Conservation (phyloP, 78 protist genomes). For the Emiliania huxleyi region DNA sequence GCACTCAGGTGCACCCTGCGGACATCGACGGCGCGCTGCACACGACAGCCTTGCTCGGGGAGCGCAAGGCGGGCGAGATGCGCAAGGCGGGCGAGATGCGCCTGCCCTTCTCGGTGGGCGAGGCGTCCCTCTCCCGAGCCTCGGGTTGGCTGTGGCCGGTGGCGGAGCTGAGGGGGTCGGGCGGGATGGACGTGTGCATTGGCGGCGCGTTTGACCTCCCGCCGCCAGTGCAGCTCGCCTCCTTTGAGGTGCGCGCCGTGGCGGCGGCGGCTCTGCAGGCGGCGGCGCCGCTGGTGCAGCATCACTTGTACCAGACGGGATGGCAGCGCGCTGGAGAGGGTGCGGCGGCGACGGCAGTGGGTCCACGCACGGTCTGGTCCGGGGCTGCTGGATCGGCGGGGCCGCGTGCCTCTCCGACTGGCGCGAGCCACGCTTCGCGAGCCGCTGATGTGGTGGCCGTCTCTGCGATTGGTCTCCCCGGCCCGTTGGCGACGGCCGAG, state of each 20-base stretch:
- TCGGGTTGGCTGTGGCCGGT: neutral
- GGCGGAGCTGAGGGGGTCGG: neutral
- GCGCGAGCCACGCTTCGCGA: too few species aligned
- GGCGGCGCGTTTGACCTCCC: neutral
- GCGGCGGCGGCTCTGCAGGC: neutral
- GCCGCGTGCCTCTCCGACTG: too few species aligned
- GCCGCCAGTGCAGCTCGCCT: neutral
- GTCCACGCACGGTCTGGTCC: too few species aligned
- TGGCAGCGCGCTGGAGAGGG: too few species aligned
- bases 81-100: neutral
- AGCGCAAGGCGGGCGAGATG: neutral
- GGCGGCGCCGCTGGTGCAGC: neutral
- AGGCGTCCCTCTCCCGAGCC: neutral
- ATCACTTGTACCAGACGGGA: neutral
- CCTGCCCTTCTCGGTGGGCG: neutral
- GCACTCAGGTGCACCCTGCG: neutral
- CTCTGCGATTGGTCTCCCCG: too few species aligned
- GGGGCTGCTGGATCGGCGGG: too few species aligned
- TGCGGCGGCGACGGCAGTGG: too few species aligned
- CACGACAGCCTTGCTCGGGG: constrained; percentile 22
- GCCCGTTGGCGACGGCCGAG: neutral
- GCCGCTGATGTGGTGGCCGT: too few species aligned
- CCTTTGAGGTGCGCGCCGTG: neutral
- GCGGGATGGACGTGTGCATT: neutral
- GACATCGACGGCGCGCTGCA: neutral